A percentile compares a stretch with the other conserved stretches of the same genome.
Conservation (phyloP, 1,139 yeast genomes). For the Saccharomyces pastorianus region DNA sequence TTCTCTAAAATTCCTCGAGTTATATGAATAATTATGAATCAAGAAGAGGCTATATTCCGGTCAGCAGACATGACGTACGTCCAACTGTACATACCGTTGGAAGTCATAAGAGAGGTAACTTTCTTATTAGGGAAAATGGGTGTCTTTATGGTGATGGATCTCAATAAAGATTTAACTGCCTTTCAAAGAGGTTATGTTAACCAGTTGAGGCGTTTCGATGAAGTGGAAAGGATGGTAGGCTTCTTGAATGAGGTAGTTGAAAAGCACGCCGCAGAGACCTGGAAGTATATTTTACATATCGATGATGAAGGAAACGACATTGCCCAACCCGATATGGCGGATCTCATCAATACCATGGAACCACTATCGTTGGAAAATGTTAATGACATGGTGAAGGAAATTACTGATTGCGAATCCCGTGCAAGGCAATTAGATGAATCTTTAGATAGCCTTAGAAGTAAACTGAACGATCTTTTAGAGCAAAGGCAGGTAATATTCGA, state of each 20-base stretch:
- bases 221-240: constrained; percentile 56
- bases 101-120: constrained; percentile 57
- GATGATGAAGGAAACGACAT: constrained; percentile 16
- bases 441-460: constrained; percentile 33
- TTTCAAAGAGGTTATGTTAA: constrained; percentile 67
- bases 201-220: constrained; percentile 60
- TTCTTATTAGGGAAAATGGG: constrained; percentile 59
- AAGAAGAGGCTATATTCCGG: constrained; percentile 26
- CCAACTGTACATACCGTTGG: constrained; percentile 66
- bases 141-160: constrained; percentile 59
- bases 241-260: constrained; percentile 42
- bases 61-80: constrained; percentile 79
- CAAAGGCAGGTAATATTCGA: constrained; percentile 44
- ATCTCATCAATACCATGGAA: constrained; percentile 12
- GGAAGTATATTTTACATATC: constrained; percentile 35
- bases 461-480: constrained; percentile 36
- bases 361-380: constrained; percentile 35
- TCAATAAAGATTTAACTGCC: constrained; percentile 57
- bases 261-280: constrained; percentile 28
- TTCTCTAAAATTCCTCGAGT: constrained; percentile 3
- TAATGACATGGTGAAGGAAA: constrained; percentile 37
- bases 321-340: constrained; percentile 10
- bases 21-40: constrained; percentile 8
- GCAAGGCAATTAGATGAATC: constrained; percentile 41
- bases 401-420: constrained; percentile 37